Evolutionary conservation across 164 flowering plant genomes (phyloP).

Genomic region (Aristolochia californica): DNA sequence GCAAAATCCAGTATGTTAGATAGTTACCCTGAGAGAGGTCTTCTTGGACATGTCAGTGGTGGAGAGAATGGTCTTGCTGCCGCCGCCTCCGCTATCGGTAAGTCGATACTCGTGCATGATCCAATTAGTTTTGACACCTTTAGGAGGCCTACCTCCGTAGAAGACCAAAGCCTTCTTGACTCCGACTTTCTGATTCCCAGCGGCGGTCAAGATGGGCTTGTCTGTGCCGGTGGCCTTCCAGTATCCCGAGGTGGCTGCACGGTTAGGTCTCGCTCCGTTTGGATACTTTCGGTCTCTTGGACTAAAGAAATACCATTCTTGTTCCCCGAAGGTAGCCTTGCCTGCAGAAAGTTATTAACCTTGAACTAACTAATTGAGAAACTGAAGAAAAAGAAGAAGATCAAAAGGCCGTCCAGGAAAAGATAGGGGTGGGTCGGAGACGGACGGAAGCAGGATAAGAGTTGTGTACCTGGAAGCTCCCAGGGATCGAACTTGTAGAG

Average conservation of each 20-base stretch:
- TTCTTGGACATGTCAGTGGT: slow-evolving; percentile 47
- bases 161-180: slow-evolving; percentile 90
- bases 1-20: too few species aligned
- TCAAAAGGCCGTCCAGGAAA: too few species aligned
- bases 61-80: too few species aligned
- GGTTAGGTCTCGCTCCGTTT: slow-evolving; percentile 77
- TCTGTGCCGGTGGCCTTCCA: slow-evolving; percentile 99
- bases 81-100: slow-evolving; percentile 41
- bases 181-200: slow-evolving; percentile 67
- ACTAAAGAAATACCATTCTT: slow-evolving; percentile 91
- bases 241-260: slow-evolving; percentile 88
- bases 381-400: too few species aligned
- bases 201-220: slow-evolving; percentile 60
- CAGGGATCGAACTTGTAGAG: slow-evolving; percentile 83
- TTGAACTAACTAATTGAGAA: too few species aligned
- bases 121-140: slow-evolving; percentile 84
- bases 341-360: slow-evolving; percentile 29
- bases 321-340: slow-evolving; percentile 78
- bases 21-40: slow-evolving; percentile 72
- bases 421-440: too few species aligned
- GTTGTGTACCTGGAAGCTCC: slow-evolving; percentile 62
- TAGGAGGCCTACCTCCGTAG: slow-evolving; percentile 81
- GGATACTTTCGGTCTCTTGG: slow-evolving; percentile 90
- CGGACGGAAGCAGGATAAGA: too few species aligned
- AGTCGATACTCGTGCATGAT: slow-evolving; percentile 91